These are phyloP conservation scores for Cokeromyces recurvatus DNA, from an alignment of 371 early-diverging fungal species.

Conservation along the genomic window DNA sequence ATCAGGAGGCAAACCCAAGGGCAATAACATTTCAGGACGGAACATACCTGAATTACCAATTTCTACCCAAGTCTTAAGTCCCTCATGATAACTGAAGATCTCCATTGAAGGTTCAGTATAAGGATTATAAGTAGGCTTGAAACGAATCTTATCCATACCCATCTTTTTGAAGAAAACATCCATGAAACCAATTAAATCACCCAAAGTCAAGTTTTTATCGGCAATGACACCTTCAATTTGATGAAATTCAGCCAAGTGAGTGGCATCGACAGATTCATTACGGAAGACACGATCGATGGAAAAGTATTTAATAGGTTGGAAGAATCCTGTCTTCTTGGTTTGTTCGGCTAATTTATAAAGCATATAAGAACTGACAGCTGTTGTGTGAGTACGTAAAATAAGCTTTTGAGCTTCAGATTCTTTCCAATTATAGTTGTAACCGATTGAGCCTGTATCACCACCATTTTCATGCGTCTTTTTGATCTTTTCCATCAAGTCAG, in stretches of 20 bases:
- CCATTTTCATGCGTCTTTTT: constrained; percentile 92
- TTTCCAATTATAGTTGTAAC: constrained; percentile 95
- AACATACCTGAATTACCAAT: constrained; percentile 99
- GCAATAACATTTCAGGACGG: constrained; percentile 99
- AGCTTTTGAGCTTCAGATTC: constrained; percentile 94
- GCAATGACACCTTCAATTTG: constrained; percentile 99
- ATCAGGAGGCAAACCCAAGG: constrained; percentile 96
- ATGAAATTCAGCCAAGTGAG: constrained; percentile 99
- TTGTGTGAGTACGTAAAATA: constrained; percentile 99
- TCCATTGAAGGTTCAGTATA: constrained; percentile 99
- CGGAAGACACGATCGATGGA: constrained; percentile 99
- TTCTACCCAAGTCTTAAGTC: constrained; percentile 97
- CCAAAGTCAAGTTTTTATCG: constrained; percentile 93
- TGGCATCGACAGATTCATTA: constrained; percentile 99
- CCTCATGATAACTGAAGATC: constrained; percentile 98
- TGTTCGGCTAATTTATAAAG: constrained; percentile 91
- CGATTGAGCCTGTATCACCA: constrained; percentile 94
- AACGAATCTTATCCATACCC: constrained; percentile 92
- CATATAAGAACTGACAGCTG: constrained; percentile 93
- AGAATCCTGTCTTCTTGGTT: constrained; percentile 54
- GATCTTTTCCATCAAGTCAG: constrained; percentile 89
- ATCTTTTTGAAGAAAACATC: constrained; percentile 97
- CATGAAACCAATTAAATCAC: constrained; percentile 97
- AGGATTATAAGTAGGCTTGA: constrained; percentile 99
- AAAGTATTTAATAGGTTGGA: constrained; percentile 97